A percentile compares a stretch with the other conserved stretches of the same genome.
Conservation (phyloP, 1,284 basidiomycete genomes). For the Hymenochaete sp. region DNA sequence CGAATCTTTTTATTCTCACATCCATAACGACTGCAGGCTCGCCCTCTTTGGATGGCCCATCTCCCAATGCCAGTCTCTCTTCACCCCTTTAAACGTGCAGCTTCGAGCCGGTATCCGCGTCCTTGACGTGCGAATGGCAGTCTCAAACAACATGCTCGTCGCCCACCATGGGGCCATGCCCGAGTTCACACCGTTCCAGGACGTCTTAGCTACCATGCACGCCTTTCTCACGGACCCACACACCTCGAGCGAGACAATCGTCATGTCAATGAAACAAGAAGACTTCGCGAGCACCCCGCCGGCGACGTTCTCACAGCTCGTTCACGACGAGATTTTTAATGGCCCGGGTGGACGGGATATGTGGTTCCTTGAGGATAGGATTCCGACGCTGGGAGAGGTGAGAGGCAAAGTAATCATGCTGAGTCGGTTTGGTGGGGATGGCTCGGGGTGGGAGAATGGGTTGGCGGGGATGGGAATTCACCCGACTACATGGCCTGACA, state of each 20-base stretch:
- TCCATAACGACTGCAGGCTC: conserved; percentile 53
- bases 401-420: conserved; percentile 76
- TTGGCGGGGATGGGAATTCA: conserved; percentile 72
- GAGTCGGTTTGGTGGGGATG: conserved; percentile 69
- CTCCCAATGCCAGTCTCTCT: conserved; percentile 58
- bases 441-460: conserved; percentile 54
- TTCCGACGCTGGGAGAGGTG: conserved; percentile 74
- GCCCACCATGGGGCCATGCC: conserved; percentile 77
- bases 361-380: conserved; percentile 74
- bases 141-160: conserved; percentile 52
- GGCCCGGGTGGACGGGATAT: conserved; percentile 51
- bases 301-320: conserved; percentile 51
- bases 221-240: conserved; percentile 53
- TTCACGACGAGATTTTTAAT: conserved; percentile 52
- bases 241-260: conserved; percentile 60
- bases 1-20: background rate
- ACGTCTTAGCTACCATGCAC: conserved; percentile 51
- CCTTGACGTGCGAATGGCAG: conserved; percentile 71
- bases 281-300: conserved; percentile 42
- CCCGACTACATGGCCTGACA: conserved; percentile 77
- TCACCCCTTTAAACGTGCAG: conserved; percentile 48
- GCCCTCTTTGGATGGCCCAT: conserved; percentile 75
- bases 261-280: conserved; percentile 85
- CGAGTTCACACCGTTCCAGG: conserved; percentile 57
- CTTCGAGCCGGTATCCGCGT: conserved; percentile 66